Base-by-base conservation (phyloP, 139 green algal genomes). In the Chlamydomonas incerta region DNA sequence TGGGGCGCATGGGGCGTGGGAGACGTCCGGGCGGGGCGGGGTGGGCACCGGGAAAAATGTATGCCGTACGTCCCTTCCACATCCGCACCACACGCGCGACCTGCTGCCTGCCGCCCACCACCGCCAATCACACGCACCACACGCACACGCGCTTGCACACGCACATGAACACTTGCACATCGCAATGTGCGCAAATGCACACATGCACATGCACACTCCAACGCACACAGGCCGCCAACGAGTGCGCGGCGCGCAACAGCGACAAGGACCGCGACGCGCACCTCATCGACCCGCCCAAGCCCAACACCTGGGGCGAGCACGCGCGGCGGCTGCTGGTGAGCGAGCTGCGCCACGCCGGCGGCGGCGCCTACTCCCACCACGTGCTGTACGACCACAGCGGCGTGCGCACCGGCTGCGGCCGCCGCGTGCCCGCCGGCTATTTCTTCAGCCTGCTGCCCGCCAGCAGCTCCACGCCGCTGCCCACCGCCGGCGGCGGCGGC, bases 211-310 rank as follows among this genome's bases (percentile, higher is more conserved):
- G n/a, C n/a, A n/a, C n/a, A n/a, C n/a, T n/a, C n/a, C n/a, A n/a
- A n/a, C n/a, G n/a, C n/a, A n/a, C 31, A 24, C 73, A 80, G 75
- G 77, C 77, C 41, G 65, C 77, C 77, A 74, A 84, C 46, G 77
- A 84, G 65, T 52, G 58, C 17, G 77, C 77, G 2, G 65, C 65
- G 18, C 77, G 77, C 77, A 84, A 84, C 77, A 75, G 65, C 77
- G 77, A 84, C 65, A 84, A 75, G 77, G 77, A 84, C 46, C 46
- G 31, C 3, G 77, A 84, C 20, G 65, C 65, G 21, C 77, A 84
- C 65, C 29, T 84, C n/a, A 15, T 84, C 20, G 63, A 84, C 63
- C 77, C 77, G 41, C 65, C 77, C 8, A 55, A 34, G 8, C 77
- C 77, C 63, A 75, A 74, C 65, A 75, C 63, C 15, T 84, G 63